Evolutionary conservation across 228 moss, liverwort and hornwort species (phyloP).

Genomic region (Sphagnum magellanicum): DNA sequence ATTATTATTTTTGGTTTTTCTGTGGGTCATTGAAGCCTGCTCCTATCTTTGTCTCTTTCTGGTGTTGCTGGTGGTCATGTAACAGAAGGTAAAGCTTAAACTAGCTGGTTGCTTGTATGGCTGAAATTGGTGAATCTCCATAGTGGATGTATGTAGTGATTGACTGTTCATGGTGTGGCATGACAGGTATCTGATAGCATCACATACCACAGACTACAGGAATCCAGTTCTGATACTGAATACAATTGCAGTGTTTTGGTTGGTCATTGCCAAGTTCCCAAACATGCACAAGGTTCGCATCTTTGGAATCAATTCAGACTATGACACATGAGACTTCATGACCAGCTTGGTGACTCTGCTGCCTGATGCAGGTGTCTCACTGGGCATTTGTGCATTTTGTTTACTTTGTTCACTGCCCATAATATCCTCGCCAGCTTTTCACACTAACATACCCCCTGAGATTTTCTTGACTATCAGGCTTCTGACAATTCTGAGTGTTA

Average conservation of each 20-base stretch:
- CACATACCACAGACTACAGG: slow-evolving; percentile 94
- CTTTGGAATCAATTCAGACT: slow-evolving; percentile 98
- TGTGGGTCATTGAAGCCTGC: too few species aligned
- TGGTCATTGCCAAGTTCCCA: slow-evolving; percentile 96
- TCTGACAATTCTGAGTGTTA: slow-evolving; percentile 16
- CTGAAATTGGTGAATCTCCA: too few species aligned
- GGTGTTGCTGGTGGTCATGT: too few species aligned
- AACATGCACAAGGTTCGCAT: slow-evolving; percentile 98
- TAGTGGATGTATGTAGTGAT: not conserved
- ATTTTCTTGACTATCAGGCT: slow-evolving; percentile 10
- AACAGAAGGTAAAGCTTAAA: too few species aligned
- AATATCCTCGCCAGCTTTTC: slow-evolving; percentile 22
- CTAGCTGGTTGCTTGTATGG: too few species aligned
- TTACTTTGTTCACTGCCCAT: slow-evolving; percentile 23
- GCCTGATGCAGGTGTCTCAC: slow-evolving; percentile 17
- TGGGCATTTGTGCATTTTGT: slow-evolving; percentile 21
- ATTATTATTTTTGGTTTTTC: too few species aligned
- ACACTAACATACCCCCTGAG: slow-evolving; percentile 23
- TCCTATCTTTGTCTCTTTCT: too few species aligned
- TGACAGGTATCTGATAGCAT: slow-evolving; percentile 91
- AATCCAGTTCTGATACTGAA: slow-evolving; percentile 74
- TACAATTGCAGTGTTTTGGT: slow-evolving; percentile 90
- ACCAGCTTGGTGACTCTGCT: not conserved
- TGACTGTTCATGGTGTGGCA: not conserved
- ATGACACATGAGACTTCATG: slow-evolving; percentile 52